phyloP scores from a whole-genome alignment of 2,329 filamentous ascomycete species.

The Diaporthe batatas region DNA sequence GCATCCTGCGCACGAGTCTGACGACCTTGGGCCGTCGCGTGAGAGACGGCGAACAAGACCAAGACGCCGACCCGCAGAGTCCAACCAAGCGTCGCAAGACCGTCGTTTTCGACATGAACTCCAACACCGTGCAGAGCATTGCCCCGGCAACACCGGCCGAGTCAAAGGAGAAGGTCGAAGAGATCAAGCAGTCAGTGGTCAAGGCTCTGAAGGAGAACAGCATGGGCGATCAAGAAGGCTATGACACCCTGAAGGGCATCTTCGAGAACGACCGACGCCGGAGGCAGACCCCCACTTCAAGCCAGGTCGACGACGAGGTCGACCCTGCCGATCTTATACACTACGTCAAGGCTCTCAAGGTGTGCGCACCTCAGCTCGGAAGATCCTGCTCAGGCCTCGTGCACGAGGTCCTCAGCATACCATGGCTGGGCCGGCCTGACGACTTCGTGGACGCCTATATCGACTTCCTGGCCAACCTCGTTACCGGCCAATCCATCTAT shows the following conservation, averaged over 20 bases:
- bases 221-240: conserved; percentile 70
- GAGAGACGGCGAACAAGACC: conserved; percentile 53
- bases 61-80: conserved; percentile 55
- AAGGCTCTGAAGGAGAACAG: conserved; percentile 69
- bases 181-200: conserved; percentile 68
- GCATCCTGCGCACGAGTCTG: conserved; percentile 31
- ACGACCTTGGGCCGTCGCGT: conserved; percentile 35
- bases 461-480: conserved; percentile 77
- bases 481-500: conserved; percentile 86
- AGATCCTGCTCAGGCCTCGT: conserved; percentile 72
- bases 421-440: conserved; percentile 75
- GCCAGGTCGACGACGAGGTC: conserved; percentile 60
- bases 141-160: conserved; percentile 66
- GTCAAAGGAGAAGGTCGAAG: conserved; percentile 68
- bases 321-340: conserved; percentile 69
- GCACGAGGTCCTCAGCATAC: conserved; percentile 69
- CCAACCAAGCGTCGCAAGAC: conserved; percentile 66
- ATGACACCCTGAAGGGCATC: conserved; percentile 71
- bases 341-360: conserved; percentile 74
- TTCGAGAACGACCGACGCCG: conserved; percentile 65
- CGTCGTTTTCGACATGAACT: conserved; percentile 70
- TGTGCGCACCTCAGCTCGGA: conserved; percentile 71
- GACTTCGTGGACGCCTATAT: conserved; percentile 76
- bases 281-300: conserved; percentile 47
- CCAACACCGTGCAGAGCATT: conserved; percentile 69